Base-by-base conservation (phyloP, 2,329 filamentous ascomycete genomes). In the Exophiala oligosperma region DNA sequence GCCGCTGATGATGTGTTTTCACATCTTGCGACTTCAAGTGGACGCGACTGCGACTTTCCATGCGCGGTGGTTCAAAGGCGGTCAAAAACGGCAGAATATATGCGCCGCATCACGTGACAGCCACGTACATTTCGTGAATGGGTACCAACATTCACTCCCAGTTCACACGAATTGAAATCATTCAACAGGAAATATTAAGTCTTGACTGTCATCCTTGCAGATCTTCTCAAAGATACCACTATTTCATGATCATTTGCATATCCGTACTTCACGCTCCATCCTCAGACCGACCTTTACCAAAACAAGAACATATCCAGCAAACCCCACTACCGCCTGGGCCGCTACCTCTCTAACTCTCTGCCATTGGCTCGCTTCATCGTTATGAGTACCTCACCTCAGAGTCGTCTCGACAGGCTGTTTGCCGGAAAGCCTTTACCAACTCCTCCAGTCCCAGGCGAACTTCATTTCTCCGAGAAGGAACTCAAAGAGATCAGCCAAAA, bases 341-440 rank as follows among this genome's bases (percentile, higher is more conserved):
- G 37, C 40, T 7, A n/a, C 40, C n/a, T 2, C 21, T 9, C n/a
- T 3, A 17, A 7, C 5, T 17, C 14, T 14, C 3, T 17, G 12
- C 12, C 21, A 43, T 43, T 43, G 40, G 21, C 40, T n/a, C 40
- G 4, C 40, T 17, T 23, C 21, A 4, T 7, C 17, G 8, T 56
- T 8, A 67, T 67, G 65, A 52, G 35, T 11, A 63, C 64, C 23
- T 44, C 60, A 26, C 48, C 57, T 4, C 56, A 54, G 54, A 56
- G 52, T 51, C 56, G 65, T 17, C 49, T 67, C 21, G 47, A 56
- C 38, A 38, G 51, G 12, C 38, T 67, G 49, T 64, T 65, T 40
- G 52, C 41, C 26, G 52, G 43, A 28, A 26, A 53, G 29, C 24
- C 54, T 28, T 53, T 60, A 14, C 62, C 60, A 24, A 17, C 49